phyloP scores from a whole-genome alignment of 1,139 yeast genomes.

The Magnusiomyces fungicola region DNA sequence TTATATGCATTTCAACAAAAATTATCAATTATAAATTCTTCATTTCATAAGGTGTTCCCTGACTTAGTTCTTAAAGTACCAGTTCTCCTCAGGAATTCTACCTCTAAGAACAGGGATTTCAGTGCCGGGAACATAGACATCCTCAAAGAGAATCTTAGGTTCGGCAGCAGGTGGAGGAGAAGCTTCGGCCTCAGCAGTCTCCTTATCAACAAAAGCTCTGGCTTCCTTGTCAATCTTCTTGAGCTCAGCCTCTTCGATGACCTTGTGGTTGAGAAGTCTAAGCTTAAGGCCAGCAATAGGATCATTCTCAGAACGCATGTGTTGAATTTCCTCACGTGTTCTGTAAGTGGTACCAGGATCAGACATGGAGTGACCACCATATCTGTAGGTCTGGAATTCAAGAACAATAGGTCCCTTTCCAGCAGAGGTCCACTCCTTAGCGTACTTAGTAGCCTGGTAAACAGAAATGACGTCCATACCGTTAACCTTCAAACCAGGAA shows the following conservation, averaged over 20 bases:
- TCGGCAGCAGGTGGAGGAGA: slow-evolving; percentile 94
- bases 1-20: background rate
- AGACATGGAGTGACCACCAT: slow-evolving; percentile 99
- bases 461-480: slow-evolving; percentile 97
- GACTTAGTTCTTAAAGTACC: slow-evolving; percentile 23
- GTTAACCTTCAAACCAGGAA: slow-evolving; percentile 95
- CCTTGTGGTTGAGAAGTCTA: slow-evolving; percentile 68
- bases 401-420: slow-evolving; percentile 95
- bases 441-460: slow-evolving; percentile 93
- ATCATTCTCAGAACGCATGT: slow-evolving; percentile 97
- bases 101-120: slow-evolving; percentile 94
- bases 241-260: slow-evolving; percentile 91
- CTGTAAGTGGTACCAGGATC: slow-evolving; percentile 99
- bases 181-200: slow-evolving; percentile 88
- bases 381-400: slow-evolving; percentile 97
- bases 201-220: slow-evolving; percentile 90
- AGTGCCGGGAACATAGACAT: slow-evolving; percentile 90
- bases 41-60: no score
- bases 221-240: slow-evolving; percentile 93
- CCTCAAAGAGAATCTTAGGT: slow-evolving; percentile 91
- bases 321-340: slow-evolving; percentile 99
- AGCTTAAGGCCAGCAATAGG: slow-evolving; percentile 95
- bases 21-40: background rate
- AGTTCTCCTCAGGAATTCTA: slow-evolving; percentile 79
- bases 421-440: slow-evolving; percentile 88